Evolutionary conservation across 1,284 basidiomycete genomes (phyloP).

Genomic region (Malassezia japonica): DNA sequence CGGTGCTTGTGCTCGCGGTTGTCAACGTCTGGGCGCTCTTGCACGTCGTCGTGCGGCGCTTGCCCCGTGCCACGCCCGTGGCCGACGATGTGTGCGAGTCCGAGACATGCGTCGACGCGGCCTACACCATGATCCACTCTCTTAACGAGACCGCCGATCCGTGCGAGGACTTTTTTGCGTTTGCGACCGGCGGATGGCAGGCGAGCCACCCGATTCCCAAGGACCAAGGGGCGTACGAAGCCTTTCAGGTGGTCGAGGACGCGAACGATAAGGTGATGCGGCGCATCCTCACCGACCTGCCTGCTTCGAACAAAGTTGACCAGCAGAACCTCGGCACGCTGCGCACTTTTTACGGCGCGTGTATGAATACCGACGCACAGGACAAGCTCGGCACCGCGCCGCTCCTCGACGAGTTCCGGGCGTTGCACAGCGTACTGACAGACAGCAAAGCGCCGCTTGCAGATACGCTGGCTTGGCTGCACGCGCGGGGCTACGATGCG

Average conservation of each 20-base stretch:
- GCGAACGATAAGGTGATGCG: conserved; percentile 46
- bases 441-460: conserved; percentile 49
- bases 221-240: conserved; percentile 53
- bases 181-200: conserved; percentile 53
- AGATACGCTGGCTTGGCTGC: conserved; percentile 74
- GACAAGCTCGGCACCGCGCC: conserved; percentile 51
- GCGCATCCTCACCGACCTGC: conserved; percentile 44
- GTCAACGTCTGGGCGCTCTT: background rate
- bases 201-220: conserved; percentile 31
- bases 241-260: conserved; percentile 22
- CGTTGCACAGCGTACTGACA: conserved; percentile 42
- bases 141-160: conserved; percentile 77
- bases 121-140: conserved; percentile 69
- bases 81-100: conserved; percentile 58
- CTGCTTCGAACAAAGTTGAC: conserved; percentile 51
- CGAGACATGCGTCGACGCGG: conserved; percentile 69
- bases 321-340: conserved; percentile 66
- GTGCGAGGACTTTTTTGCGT: conserved; percentile 90
- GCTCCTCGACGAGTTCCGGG: conserved; percentile 50
- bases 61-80: background rate
- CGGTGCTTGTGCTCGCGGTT: background rate
- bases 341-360: conserved; percentile 69
- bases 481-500: conserved; percentile 60
- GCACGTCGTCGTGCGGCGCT: background rate
- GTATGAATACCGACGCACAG: conserved; percentile 61